Percentiles rank a stretch among this genome's conserved stretches.
Evolutionary conservation across 2,329 filamentous ascomycete genomes (phyloP).

Genomic region (Paecilomyces formosus): DNA sequence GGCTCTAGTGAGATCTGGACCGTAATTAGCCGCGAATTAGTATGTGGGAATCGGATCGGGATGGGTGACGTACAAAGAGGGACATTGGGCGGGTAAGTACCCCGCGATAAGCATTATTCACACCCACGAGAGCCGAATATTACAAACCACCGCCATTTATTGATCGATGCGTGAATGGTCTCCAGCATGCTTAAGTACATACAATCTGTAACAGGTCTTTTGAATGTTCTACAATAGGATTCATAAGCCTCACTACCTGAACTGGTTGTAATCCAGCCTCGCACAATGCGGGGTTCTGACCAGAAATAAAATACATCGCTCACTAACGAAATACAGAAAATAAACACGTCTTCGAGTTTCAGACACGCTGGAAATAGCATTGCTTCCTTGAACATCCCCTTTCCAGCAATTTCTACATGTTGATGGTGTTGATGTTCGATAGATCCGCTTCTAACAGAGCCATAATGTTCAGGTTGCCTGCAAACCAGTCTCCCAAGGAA

Average conservation of each 20-base stretch:
- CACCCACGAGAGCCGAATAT: not conserved
- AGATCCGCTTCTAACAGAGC: conserved; percentile 9
- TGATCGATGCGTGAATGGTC: not conserved
- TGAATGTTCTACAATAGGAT: not conserved
- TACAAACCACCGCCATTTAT: not conserved
- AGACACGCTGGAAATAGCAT: not conserved
- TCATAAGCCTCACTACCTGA: not conserved
- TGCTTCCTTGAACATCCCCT: not conserved
- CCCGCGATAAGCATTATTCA: not conserved
- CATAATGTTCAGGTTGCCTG: conserved; percentile 11
- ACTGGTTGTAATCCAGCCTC: not conserved
- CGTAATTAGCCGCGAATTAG: not conserved
- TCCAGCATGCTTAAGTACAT: not conserved
- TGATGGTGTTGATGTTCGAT: conserved; percentile 3
- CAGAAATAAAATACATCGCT: not conserved
- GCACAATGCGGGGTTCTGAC: not conserved
- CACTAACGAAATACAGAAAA: not conserved
- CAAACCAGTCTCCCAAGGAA: conserved; percentile 9
- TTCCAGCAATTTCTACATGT: not conserved
- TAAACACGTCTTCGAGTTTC: not conserved
- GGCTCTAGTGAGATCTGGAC: not conserved
- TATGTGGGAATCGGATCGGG: not conserved
- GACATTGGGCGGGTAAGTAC: not conserved
- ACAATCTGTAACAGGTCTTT: not conserved
- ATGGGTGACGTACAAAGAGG: not conserved